Evolutionary conservation across 164 flowering plant species (phyloP), one percentile per base, ranked within the genome.

Genomic region (Aristolochia contorta): DNA sequence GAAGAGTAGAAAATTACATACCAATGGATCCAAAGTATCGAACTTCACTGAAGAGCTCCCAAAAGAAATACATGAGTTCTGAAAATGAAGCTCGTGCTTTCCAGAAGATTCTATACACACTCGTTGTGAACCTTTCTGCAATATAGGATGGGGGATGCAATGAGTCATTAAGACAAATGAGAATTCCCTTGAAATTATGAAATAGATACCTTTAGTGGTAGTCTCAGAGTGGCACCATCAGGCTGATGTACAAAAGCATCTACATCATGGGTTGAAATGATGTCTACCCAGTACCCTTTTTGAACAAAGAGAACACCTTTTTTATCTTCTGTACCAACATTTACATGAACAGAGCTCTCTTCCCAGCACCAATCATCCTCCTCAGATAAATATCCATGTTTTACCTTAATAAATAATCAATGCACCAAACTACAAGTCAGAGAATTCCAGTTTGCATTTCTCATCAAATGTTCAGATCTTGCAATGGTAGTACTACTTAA

Each of bases 341-440:
- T 79, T n/a, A 89, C 75, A 73, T 83, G 82, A 67, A 83, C 68
- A 59, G 59, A 68, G 70, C 72, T 79, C 72, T 72, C 85, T 67
- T 86, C 87, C 99, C 99, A 94, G 76, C 97, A 94, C 99, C 99
- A 94, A 62, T 73, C 72, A 77, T 94, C 96, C 79, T 84, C 82
- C 55, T 65, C 72, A 58, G 70, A 71, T 18, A 69, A 66, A 54
- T 84, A 73, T 54, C 65, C 57, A 65, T 75, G 84, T 58, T 81
- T 82, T 60, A 83, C 96, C 99, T 94, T 52, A 56, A 56, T 15
- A 52, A 30, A 22, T 1, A 37, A 37, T 8, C 12, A 10, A 10
- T 6, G 43, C 7, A 37, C 43, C 43, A 37, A 37, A 6, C 43
- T 3, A 37, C 9, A 37, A 37, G 43, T 37, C 43, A 37, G 43